A percentile compares a stretch with the other conserved stretches of the same genome.
Evolutionary conservation across 768 basidiomycete species (phyloP).

Genomic region (Tephrocybe sp.): DNA sequence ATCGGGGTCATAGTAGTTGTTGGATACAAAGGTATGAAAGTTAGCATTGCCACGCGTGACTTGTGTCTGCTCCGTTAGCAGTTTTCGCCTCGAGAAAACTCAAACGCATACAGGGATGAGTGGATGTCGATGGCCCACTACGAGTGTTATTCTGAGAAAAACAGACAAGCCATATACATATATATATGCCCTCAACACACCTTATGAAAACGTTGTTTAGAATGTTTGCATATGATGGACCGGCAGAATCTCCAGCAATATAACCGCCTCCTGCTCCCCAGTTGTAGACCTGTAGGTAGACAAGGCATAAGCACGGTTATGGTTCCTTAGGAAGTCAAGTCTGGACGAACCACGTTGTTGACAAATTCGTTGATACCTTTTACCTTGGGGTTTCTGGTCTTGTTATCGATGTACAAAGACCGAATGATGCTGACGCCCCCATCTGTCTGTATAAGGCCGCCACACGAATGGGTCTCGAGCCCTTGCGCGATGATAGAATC

Average conservation of each 20-base stretch:
- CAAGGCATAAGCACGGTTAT: not conserved
- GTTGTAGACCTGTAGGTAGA: conserved; percentile 27
- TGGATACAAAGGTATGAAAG: conserved; percentile 34
- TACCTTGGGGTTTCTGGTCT: conserved; percentile 37
- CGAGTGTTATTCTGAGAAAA: not conserved
- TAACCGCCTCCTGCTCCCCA: conserved; percentile 35
- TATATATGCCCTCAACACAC: too few species aligned
- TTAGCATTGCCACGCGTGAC: conserved; percentile 36
- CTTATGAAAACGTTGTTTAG: conserved; percentile 35
- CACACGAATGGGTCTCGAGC: conserved; percentile 34
- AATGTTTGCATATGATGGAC: conserved; percentile 33
- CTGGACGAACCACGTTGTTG: conserved; percentile 31
- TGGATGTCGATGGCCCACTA: conserved; percentile 32
- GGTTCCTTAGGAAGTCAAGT: not conserved
- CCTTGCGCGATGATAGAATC: conserved; percentile 39
- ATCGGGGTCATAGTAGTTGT: conserved; percentile 34
- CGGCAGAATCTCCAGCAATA: conserved; percentile 36
- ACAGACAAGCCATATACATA: not conserved
- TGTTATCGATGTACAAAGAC: conserved; percentile 35
- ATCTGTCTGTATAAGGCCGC: conserved; percentile 35
- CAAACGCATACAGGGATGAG: conserved; percentile 24
- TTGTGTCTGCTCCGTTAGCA: conserved; percentile 5
- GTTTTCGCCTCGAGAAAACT: not conserved
- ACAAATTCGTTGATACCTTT: conserved; percentile 37
- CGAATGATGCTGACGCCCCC: conserved; percentile 37